Base-by-base conservation (phyloP, 768 basidiomycete species). In the Boletus vermiculosoides region DNA sequence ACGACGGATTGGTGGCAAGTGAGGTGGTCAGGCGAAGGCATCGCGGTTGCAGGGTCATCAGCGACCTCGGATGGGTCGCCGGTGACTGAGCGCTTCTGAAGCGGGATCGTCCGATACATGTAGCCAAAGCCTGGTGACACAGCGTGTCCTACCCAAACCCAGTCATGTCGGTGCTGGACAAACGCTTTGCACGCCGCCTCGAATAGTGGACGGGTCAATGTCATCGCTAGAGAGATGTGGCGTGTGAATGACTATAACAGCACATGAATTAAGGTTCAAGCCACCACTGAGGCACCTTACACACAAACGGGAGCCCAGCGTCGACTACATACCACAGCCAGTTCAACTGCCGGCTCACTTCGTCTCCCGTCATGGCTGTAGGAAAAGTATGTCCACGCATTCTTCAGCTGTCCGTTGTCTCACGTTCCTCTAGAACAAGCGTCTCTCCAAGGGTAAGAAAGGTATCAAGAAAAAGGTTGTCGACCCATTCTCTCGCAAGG, bases 391-490 rank as follows among this genome's bases (percentile, higher is more conserved):
- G 84, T 73, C 31, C 37, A 28, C 6, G 3, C 25, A 8, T 47
- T 15, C 16, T 28, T 9, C 8, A 12, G 4, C 20, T 42, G 15
- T 45, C 22, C 23, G 44, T 49, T 16, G 11, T 23, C 56, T 63
- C 25, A 63, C 41, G 10, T 48, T 37, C 42, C 15, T 48, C 15
- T 65, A 98, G 92, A 98, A 98, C 82, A 99, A 99, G 80, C 88
- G 94, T 74, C 85, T 95, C 66, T 94, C 94, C 49, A 97, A 97
- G 81, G 94, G 94, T 70, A 95, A 95, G 85, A 95, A 95, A 82
- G 94, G 93, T 75, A 88, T 98, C 83, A 99, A 99, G 94, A 99
- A 98, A 83, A 97, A 98, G 88, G 94, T 97, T 74, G 94, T 99
- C 62, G 97, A 99, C 84, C 94, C 97, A 63, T 97, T 99, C 90